Conservation (phyloP, 495 filamentous ascomycete species). For the Emericellopsis terricola region DNA sequence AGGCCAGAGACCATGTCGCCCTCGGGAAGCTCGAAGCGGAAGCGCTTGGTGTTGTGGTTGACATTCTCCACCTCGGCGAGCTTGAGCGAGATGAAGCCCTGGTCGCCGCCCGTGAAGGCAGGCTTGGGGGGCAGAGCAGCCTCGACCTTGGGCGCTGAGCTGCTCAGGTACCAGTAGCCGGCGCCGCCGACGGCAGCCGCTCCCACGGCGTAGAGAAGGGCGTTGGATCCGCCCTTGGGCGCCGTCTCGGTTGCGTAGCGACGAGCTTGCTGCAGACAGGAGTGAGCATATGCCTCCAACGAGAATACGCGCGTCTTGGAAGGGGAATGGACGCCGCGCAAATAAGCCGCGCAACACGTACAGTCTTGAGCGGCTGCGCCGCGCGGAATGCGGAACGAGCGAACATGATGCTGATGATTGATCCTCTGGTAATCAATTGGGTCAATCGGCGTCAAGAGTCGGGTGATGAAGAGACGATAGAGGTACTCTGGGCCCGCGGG, state of each 20-base stretch:
- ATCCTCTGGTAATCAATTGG: too few species aligned
- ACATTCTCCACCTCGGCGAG: slow-evolving; percentile 58
- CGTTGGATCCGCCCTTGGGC: slow-evolving; percentile 20
- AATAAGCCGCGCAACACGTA: slow-evolving; percentile 15
- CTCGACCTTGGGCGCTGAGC: slow-evolving; percentile 22
- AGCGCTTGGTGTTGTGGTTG: slow-evolving; percentile 78
- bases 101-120: slow-evolving; percentile 68
- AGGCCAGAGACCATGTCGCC: slow-evolving; percentile 70
- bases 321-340: too few species aligned
- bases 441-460: too few species aligned
- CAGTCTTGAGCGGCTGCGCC: slow-evolving; percentile 26
- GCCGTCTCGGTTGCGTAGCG: slow-evolving; percentile 33
- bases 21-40: slow-evolving; percentile 72
- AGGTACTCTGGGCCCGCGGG: too few species aligned
- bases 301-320: too few species aligned
- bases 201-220: slow-evolving; percentile 21
- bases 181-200: slow-evolving; percentile 22
- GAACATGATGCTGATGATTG: too few species aligned
- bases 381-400: slow-evolving; percentile 22
- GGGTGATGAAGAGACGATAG: too few species aligned
- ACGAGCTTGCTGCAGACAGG: slow-evolving; percentile 17
- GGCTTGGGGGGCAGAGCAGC: slow-evolving; percentile 32
- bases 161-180: slow-evolving; percentile 30
- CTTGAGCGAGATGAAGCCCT: slow-evolving; percentile 68
- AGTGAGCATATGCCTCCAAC: not conserved